Conservation (phyloP, 768 basidiomycete species). For the Podaxis pistillaris region DNA sequence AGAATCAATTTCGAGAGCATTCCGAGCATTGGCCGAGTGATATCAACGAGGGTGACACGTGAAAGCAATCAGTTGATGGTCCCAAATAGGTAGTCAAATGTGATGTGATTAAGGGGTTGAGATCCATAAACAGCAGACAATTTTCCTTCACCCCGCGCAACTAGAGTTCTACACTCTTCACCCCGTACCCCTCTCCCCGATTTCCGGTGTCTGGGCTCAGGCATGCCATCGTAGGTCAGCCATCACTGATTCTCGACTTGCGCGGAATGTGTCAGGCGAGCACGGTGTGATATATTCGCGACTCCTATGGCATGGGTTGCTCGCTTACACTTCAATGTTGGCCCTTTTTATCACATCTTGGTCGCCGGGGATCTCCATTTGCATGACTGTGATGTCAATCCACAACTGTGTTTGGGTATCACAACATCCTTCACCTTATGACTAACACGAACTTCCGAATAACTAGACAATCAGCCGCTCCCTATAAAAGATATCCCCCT, state of each 20-base stretch:
- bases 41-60: not conserved
- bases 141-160: constrained; percentile 5
- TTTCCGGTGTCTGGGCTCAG: not conserved
- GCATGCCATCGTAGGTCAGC: not conserved
- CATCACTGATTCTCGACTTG: not conserved
- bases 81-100: not conserved
- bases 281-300: not conserved
- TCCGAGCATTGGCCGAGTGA: constrained; percentile 7
- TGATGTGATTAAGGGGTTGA: not conserved
- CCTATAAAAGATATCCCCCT: constrained; percentile 14
- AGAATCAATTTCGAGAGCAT: not conserved
- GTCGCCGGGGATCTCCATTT: constrained; percentile 10
- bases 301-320: not conserved
- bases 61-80: not conserved
- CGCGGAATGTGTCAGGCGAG: not conserved
- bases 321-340: not conserved
- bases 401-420: not conserved
- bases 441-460: constrained; percentile 9
- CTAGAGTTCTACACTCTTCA: not conserved
- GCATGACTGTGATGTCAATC: not conserved
- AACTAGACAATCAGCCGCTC: not conserved
- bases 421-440: constrained; percentile 13
- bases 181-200: not conserved
- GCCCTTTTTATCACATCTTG: constrained; percentile 1
- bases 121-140: not conserved